Conservation (phyloP, 2,329 filamentous ascomycete genomes). For the Chrysosphaeria jannelii region DNA sequence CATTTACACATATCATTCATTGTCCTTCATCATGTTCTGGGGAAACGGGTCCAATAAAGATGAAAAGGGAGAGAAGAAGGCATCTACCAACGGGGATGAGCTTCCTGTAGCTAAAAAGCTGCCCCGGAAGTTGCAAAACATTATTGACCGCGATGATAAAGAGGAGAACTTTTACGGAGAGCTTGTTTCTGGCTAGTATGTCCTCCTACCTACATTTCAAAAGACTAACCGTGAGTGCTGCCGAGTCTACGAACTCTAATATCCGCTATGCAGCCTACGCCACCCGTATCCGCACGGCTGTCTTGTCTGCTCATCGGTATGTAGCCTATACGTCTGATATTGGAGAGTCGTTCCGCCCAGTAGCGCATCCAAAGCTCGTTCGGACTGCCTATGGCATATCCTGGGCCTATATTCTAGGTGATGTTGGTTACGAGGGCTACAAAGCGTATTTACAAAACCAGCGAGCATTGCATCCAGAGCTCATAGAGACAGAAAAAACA, state of each 20-base stretch:
- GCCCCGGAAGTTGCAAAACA: conserved; percentile 21
- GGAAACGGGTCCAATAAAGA: no score
- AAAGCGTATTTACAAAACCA: conserved; percentile 81
- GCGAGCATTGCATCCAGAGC: conserved; percentile 34
- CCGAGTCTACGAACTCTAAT: conserved; percentile 57
- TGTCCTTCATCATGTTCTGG: no score
- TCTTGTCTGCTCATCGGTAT: conserved; percentile 76
- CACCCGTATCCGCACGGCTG: conserved; percentile 54
- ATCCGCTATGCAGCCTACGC: conserved; percentile 86
- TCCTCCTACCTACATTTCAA: conserved; percentile 5
- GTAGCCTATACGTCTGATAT: conserved; percentile 94
- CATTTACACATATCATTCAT: no score
- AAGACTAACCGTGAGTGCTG: conserved; percentile 16
- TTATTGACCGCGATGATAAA: conserved; percentile 24
- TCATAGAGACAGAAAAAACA: conserved; percentile 18
- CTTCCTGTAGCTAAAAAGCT: conserved; percentile 20
- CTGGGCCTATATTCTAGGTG: conserved; percentile 75
- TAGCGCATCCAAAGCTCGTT: conserved; percentile 64
- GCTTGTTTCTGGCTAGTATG: conserved; percentile 51
- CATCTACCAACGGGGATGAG: conserved; percentile 16
- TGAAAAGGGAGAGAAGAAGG: no score
- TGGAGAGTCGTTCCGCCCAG: conserved; percentile 79
- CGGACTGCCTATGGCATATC: conserved; percentile 65
- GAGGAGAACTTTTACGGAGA: conserved; percentile 53
- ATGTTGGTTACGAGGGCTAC: conserved; percentile 81